Evolutionary conservation across 345 rosid genomes (phyloP).

Genomic region (Arabis hirsuta): DNA sequence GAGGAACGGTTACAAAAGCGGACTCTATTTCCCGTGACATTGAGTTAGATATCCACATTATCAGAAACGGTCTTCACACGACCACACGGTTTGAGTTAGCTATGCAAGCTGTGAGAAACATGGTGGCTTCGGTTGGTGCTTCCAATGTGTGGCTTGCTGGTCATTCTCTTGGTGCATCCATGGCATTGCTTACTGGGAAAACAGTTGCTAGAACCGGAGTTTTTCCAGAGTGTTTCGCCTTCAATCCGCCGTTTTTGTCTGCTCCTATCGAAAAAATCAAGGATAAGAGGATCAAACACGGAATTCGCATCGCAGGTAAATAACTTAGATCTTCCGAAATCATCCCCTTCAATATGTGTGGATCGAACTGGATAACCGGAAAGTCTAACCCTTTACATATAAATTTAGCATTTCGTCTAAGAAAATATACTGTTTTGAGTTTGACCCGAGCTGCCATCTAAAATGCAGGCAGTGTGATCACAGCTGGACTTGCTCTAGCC

Average conservation of each 20-base stretch:
- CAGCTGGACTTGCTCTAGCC: conserved; percentile 82
- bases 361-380: too few relatives aligned
- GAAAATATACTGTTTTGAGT: background rate
- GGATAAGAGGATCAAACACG: conserved; percentile 64
- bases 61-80: conserved; percentile 67
- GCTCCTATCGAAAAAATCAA: conserved; percentile 77
- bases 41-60: conserved; percentile 61
- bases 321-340: conserved; percentile 38
- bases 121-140: conserved; percentile 66
- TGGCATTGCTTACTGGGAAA: conserved; percentile 81
- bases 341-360: background rate
- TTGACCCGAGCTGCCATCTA: background rate
- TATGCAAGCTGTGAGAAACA: conserved; percentile 70
- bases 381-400: too few relatives aligned
- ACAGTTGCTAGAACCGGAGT: conserved; percentile 65
- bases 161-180: conserved; percentile 89
- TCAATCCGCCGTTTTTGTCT: conserved; percentile 85
- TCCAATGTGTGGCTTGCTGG: conserved; percentile 91
- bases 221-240: conserved; percentile 66
- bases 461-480: conserved; percentile 67
- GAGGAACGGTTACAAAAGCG: conserved; percentile 77
- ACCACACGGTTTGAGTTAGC: conserved; percentile 82
- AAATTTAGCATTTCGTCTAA: background rate
- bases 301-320: conserved; percentile 67
- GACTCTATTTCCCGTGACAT: conserved; percentile 73